Evolutionary conservation across 2,329 filamentous ascomycete species (phyloP).

Genomic region (Aspergillus melleus): DNA sequence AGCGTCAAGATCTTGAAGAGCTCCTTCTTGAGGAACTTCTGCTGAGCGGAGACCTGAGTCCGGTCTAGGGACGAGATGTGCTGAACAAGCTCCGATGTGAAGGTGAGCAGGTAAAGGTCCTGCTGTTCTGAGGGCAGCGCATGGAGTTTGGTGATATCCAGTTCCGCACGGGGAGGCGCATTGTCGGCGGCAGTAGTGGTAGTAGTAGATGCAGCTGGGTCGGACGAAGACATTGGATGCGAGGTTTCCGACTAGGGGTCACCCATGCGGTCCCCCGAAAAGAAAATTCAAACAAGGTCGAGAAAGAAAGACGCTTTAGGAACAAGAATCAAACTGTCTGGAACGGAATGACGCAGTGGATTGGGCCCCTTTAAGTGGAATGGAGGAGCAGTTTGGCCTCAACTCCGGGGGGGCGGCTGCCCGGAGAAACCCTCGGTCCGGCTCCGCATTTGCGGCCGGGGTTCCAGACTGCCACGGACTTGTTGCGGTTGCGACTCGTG

Average conservation of each 20-base stretch:
- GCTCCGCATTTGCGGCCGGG: constrained; percentile 18
- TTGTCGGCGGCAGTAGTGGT: constrained; percentile 36
- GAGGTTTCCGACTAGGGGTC: constrained; percentile 9
- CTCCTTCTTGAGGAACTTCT: constrained; percentile 90
- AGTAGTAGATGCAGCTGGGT: constrained; percentile 34
- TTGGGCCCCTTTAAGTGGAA: constrained; percentile 15
- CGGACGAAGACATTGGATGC: constrained; percentile 42
- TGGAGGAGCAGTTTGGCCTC: constrained; percentile 16
- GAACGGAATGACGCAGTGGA: constrained; percentile 1
- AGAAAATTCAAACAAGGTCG: constrained; percentile 3
- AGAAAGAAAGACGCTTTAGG: neutral
- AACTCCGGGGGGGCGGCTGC: constrained; percentile 24
- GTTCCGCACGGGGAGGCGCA: constrained; percentile 55
- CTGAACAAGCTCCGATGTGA: constrained; percentile 76
- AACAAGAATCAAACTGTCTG: neutral
- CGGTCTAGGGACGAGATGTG: constrained; percentile 70
- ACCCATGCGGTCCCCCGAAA: constrained; percentile 12
- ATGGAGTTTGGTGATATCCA: constrained; percentile 87
- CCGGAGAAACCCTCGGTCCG: constrained; percentile 34
- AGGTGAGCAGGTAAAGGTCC: constrained; percentile 88
- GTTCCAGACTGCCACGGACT: neutral
- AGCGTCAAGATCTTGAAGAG: constrained; percentile 90
- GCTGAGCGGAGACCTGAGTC: constrained; percentile 82
- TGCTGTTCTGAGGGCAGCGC: constrained; percentile 90
- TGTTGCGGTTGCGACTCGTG: no score